Percentiles rank a stretch among this genome's conserved stretches.
These are phyloP conservation scores for Cercospora sp. DNA, from an alignment of 2,329 filamentous ascomycete species.

Conservation along the genomic window DNA sequence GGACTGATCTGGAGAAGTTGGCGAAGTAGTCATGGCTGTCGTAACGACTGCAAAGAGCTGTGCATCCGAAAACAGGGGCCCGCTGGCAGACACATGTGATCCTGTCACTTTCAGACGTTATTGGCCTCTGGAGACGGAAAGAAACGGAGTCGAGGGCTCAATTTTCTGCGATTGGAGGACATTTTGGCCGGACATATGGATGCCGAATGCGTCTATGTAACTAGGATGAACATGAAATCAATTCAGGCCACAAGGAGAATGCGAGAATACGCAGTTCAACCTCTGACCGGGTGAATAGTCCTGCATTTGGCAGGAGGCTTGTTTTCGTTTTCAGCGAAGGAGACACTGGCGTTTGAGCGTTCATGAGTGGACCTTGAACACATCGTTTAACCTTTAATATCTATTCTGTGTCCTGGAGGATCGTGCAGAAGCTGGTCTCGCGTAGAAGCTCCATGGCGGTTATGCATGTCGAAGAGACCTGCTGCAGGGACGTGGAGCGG, in stretches of 20 bases:
- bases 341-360: not conserved
- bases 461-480: conserved; percentile 36
- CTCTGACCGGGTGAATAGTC: not conserved
- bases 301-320: not conserved
- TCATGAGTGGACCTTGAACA: not conserved
- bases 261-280: not conserved
- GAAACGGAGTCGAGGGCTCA: not conserved
- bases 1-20: conserved; percentile 21
- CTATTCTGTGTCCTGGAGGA: not conserved
- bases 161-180: not conserved
- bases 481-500: conserved; percentile 28
- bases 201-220: not conserved
- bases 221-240: not conserved
- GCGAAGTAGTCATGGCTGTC: conserved; percentile 28
- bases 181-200: not conserved
- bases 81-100: too few relatives aligned
- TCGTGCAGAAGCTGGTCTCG: not conserved
- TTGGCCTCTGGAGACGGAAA: not conserved
- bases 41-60: not conserved
- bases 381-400: not conserved
- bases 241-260: not conserved
- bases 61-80: too few relatives aligned
- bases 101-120: too few relatives aligned
- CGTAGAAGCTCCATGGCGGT: conserved; percentile 17
- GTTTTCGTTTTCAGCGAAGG: not conserved